Base-by-base conservation (phyloP, 805 yeast species). In the Zygotorulaspora florentina region DNA sequence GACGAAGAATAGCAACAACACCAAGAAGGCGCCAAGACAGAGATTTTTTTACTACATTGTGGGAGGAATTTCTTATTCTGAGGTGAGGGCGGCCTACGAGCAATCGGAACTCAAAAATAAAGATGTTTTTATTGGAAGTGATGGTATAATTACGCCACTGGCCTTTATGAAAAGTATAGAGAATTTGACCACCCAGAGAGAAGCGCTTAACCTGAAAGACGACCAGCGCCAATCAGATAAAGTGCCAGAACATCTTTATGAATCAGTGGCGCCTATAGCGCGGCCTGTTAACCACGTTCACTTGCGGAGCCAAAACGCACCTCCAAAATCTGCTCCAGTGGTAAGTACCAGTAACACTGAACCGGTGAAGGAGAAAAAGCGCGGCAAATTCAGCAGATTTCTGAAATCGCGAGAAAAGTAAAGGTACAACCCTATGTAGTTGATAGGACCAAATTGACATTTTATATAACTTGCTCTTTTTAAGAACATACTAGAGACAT, bases 31-130 rank as follows among this genome's bases (percentile, higher is more conserved):
- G 2, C 70, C 72, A 39, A 71, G 80, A 53, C 96, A 87, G 59
- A 71, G 93, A 40, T 71, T 90, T 7, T 77, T 90, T 53, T 78
- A 89, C 46, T 93, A 81, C 59, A 76, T 88, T 23, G 84, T 95
- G 1, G 99, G 99, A 17, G 99, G 98, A 8, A 66, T 86, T 16
- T 87, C 98, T 0, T 79, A 83, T 53, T 77, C 90, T 2, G 99
- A 93, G 64, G 69, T 85, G 25, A 76, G 91, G 51, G 75, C 87
- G 10, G 81, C 83, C 3, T 83, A 86, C 55, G 91, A 87, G 51
- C 72, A 88, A 39, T 76, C 87, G 8, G 65, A 69, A 13, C 64
- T 74, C 37, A 72, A 79, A 46, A 79, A 84, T 57, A 83, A 80
- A 59, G 96, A 88, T 50, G 76, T 93, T 13, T 79, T 83, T 49